Conservation (phyloP, 352 stramenopile species). For the Pythium periplocum region DNA sequence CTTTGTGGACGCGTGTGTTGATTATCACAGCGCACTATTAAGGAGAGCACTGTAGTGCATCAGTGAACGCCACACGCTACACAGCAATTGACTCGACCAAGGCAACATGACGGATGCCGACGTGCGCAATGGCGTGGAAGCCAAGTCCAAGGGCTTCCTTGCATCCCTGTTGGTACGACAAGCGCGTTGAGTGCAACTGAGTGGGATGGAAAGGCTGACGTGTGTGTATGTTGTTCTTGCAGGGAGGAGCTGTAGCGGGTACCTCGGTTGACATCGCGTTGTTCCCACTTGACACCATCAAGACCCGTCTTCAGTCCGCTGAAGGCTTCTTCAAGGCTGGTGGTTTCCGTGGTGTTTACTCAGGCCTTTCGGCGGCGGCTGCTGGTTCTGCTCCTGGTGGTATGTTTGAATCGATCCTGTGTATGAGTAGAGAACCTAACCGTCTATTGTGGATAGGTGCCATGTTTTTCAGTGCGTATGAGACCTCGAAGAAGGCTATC, state of each 20-base stretch:
- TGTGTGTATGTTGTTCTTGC: neutral
- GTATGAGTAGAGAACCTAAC: too few relatives aligned
- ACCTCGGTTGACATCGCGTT: constrained; percentile 97
- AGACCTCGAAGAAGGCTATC: constrained; percentile 84
- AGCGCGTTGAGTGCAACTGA: neutral
- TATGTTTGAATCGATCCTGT: constrained; percentile 17
- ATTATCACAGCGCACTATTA: too few relatives aligned
- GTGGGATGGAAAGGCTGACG: neutral
- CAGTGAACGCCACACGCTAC: too few relatives aligned
- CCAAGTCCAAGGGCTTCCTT: constrained; percentile 57
- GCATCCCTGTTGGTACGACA: constrained; percentile 16
- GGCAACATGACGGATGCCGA: constrained; percentile 20
- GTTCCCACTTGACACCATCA: constrained; percentile 98
- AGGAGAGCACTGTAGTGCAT: too few relatives aligned
- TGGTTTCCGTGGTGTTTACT: constrained; percentile 94
- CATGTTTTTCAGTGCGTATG: constrained; percentile 89
- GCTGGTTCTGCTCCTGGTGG: constrained; percentile 88
- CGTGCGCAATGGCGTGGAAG: constrained; percentile 13
- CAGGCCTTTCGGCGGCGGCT: constrained; percentile 86
- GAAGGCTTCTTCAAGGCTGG: constrained; percentile 96
- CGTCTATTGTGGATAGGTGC: constrained; percentile 33
- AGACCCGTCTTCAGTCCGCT: constrained; percentile 96
- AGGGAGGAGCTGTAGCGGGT: constrained; percentile 93
- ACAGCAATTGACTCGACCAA: neutral
- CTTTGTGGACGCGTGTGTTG: too few relatives aligned